Base-by-base conservation (phyloP, 805 yeast species). In the Cyberlindnera meyerae region DNA sequence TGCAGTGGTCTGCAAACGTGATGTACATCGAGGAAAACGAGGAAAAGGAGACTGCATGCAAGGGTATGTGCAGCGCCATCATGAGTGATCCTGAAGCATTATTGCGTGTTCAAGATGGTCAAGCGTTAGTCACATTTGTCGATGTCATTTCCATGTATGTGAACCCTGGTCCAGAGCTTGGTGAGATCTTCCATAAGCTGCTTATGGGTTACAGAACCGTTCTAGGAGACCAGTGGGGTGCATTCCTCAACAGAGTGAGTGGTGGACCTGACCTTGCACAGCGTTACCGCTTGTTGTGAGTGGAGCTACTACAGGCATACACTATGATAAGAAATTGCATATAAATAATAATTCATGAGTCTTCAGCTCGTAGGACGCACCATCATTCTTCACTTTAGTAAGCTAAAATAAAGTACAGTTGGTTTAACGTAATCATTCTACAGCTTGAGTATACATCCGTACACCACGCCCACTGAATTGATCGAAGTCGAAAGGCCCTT, bases 31-130 rank as follows among this genome's bases (percentile, higher is more conserved):
- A 77, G 29, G 93, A 85, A 47, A 79, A 88, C 40, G 83, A 79
- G 36, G 98, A 93, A 58, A 93, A 93, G 61, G 95, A 85, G 44
- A 72, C 88, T 9, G 82, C 95, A 2, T 86, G 83, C 55, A 70
- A 71, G 48, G 98, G 98, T 3, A 82, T 93, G 77, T 71, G 88
- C 54, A 74, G 73, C 38, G 72, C 79, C 21, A 65, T 90, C 13
- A 68, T 70, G 25, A 56, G 61, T n/a, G 79, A 82, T 51, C 95
- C 95, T 2, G 68, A 71, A 24, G 82, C 79, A 0, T 62, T 85
- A 31, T 20, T 39, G 15, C 33, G 42, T 20, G 17, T 31, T 6
- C 26, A 18, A 7, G 70, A 75, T 0, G 57, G 62, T 22, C 73
- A 66, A 43, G 65, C 71, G 31, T 60, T 83, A 36, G 66, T 74